A percentile compares a stretch with the other conserved stretches of the same genome.
phyloP scores from a whole-genome alignment of 148 eudicot species.

The Rhododendron griersonianum region DNA sequence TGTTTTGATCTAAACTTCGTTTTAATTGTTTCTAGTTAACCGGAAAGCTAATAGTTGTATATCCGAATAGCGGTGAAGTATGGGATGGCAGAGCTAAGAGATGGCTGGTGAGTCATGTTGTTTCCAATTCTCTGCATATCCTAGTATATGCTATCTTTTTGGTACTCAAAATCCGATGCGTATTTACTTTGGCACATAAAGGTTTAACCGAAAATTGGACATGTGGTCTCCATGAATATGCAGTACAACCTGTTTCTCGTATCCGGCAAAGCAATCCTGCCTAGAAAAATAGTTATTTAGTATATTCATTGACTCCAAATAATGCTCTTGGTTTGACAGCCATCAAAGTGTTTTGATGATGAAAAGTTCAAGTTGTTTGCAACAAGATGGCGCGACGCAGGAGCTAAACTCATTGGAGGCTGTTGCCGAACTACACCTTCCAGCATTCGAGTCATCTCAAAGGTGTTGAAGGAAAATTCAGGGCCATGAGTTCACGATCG shows the following conservation, averaged over 20 bases:
- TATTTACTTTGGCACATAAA: not conserved
- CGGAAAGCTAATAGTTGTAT: slow-evolving; percentile 59
- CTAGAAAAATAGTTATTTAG: not conserved
- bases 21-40: slow-evolving; percentile 39
- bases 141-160: not conserved
- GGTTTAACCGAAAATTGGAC: not conserved
- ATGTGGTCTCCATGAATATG: not conserved
- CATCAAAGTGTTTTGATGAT: slow-evolving; percentile 66
- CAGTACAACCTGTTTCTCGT: not conserved
- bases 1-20: not conserved
- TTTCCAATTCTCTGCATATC: not conserved
- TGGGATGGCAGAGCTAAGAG: slow-evolving; percentile 80
- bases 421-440: slow-evolving; percentile 78
- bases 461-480: slow-evolving; percentile 33
- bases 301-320: not conserved
- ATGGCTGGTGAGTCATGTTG: slow-evolving; percentile 71
- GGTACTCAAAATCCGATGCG: not conserved
- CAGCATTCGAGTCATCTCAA: slow-evolving; percentile 57
- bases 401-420: slow-evolving; percentile 83
- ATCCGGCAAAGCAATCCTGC: not conserved
- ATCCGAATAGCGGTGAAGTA: slow-evolving; percentile 84
- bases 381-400: slow-evolving; percentile 66
- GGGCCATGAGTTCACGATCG: not conserved
- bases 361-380: slow-evolving; percentile 50
- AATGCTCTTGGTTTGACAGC: slow-evolving; percentile 32